Evolutionary conservation across 2,329 filamentous ascomycete genomes (phyloP), one percentile per base, ranked within the genome.

Genomic region (Fusarium proliferatum): DNA sequence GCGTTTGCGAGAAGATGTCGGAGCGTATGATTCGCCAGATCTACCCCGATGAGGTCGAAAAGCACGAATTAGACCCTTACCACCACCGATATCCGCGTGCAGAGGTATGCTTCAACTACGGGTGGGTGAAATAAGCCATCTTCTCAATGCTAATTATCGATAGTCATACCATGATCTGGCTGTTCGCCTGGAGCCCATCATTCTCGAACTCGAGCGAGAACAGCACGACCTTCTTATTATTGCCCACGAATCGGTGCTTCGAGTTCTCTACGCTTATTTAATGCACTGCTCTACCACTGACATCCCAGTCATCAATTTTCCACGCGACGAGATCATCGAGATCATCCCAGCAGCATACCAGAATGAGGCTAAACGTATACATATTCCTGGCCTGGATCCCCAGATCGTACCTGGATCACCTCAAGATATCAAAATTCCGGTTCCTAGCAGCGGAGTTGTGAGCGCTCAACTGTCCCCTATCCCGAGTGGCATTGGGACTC

Each of bases 151-250:
- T 67, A 42, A 76, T 42, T 21, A 33, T 33, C 23, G 16, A 36
- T 76, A 97, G 93, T 98, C 96, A 13, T 99, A 99, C 82, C 96
- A 99, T 81, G 96, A 99, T 80, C 91, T 99, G 48, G 96, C 96
- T n/a, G 96, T 99, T 67, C 94, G 96, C 28, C 90, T 99, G 52
- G 96, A 99, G 81, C 97, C 96, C 45, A 97, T 99, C 79, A 99
- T 99, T 79, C 89, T 99, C 36, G 96, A 99, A 81, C 89, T 99
- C 19, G 96, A 99, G 85, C 92, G 96, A 48, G 96, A 99, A 84
- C 94, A 98, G 78, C 97, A 97, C 75, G 96, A 99, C 80, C 88
- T 99, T n/a, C 89, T 99, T 60, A 98, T 99, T 80, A 98, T 99
- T 76, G 96, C 96, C 2, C 96, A 99, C 82, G 96, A 99, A 82